Percentiles rank a stretch among this genome's conserved stretches.
phyloP scores from a whole-genome alignment of 2,329 filamentous ascomycete species.

The Chaetoscypha palmicola region DNA sequence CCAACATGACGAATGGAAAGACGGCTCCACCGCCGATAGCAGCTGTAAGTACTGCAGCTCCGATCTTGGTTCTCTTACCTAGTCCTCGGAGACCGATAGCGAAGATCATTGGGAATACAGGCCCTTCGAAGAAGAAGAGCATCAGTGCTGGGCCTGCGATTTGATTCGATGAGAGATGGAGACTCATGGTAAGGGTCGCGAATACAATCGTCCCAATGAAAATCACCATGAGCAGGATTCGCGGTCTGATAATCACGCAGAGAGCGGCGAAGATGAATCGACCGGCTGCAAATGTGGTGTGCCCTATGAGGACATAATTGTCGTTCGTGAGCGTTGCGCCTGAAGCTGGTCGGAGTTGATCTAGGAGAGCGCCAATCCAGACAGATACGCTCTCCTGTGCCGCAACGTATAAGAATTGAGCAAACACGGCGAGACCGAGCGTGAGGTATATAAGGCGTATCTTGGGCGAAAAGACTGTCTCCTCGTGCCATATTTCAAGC shows the following conservation, averaged over 20 bases:
- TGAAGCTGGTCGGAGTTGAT: slow-evolving; percentile 34
- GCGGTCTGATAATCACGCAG: slow-evolving; percentile 56
- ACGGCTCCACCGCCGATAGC: slow-evolving; percentile 22
- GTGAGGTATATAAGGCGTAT: slow-evolving; percentile 35
- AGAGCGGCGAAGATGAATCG: slow-evolving; percentile 62
- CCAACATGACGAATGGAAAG: slow-evolving; percentile 27
- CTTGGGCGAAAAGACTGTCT: slow-evolving; percentile 29
- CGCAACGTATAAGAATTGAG: slow-evolving; percentile 75
- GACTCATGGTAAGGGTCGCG: slow-evolving; percentile 40
- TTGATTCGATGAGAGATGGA: slow-evolving; percentile 39
- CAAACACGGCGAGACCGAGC: slow-evolving; percentile 63
- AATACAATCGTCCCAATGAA: slow-evolving; percentile 54
- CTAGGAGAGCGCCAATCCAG: slow-evolving; percentile 49
- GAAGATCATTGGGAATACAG: slow-evolving; percentile 77
- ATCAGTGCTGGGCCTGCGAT: slow-evolving; percentile 56
- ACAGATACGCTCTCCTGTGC: slow-evolving; percentile 61
- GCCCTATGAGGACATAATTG: slow-evolving; percentile 65
- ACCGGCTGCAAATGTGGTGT: slow-evolving; percentile 65
- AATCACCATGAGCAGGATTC: slow-evolving; percentile 60
- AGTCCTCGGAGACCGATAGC: slow-evolving; percentile 73
- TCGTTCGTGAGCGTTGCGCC: slow-evolving; percentile 46
- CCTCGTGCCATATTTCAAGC: slow-evolving; percentile 18
- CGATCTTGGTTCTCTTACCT: slow-evolving; percentile 72
- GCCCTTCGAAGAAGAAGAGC: slow-evolving; percentile 75
- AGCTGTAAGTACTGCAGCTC: slow-evolving; percentile 64